A percentile compares a stretch with the other conserved stretches of the same genome.
These are phyloP conservation scores for Gelatoporia subvermispora DNA, from an alignment of 768 basidiomycete species.

Conservation along the genomic window DNA sequence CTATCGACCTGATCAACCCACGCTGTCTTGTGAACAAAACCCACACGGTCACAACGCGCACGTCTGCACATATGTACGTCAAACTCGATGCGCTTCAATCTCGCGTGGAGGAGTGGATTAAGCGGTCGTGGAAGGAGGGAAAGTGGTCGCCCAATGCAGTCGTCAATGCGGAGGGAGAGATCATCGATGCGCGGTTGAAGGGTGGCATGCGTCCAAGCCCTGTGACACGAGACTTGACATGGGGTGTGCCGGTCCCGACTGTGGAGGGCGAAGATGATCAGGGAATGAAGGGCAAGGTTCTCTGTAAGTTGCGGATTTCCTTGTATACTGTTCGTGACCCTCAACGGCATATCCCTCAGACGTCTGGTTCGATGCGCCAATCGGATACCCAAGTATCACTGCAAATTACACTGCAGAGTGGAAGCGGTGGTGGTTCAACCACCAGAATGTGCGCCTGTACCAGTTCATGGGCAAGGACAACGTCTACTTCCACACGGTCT, in stretches of 20 bases:
- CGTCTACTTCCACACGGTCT: constrained; percentile 96
- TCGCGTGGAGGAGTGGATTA: constrained; percentile 83
- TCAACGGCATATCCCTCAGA: not conserved
- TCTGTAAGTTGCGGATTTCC: constrained; percentile 55
- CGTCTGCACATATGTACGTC: constrained; percentile 89
- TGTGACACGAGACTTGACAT: constrained; percentile 88
- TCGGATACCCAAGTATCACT: constrained; percentile 97
- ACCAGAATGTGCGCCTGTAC: constrained; percentile 82
- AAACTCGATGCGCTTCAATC: constrained; percentile 81
- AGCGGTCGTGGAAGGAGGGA: constrained; percentile 68
- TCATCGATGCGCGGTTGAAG: constrained; percentile 86
- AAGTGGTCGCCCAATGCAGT: constrained; percentile 93
- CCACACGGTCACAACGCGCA: constrained; percentile 70
- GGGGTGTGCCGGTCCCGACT: constrained; percentile 92
- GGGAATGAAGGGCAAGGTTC: constrained; percentile 90
- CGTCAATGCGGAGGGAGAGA: constrained; percentile 81
- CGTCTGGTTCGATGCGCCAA: constrained; percentile 86
- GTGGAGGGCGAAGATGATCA: constrained; percentile 65
- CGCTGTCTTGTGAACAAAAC: constrained; percentile 83
- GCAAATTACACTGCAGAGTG: constrained; percentile 92
- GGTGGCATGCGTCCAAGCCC: constrained; percentile 84
- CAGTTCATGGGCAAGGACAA: constrained; percentile 99
- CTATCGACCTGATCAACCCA: constrained; percentile 91
- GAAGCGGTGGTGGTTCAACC: constrained; percentile 97
- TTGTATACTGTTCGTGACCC: not conserved